Conservation (phyloP, 1,139 yeast species). For the Pichia sp. region DNA sequence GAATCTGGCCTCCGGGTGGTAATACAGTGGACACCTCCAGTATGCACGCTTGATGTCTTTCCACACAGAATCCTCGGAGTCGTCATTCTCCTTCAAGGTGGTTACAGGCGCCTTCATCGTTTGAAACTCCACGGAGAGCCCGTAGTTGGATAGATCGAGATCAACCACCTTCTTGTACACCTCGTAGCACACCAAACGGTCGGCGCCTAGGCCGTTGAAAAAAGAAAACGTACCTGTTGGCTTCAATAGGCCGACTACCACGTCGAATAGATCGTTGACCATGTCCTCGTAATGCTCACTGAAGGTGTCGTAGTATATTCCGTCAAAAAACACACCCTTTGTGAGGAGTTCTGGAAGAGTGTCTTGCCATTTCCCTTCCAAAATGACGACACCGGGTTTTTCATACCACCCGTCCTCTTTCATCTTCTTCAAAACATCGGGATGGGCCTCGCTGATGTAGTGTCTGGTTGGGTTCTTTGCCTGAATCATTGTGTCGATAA, state of each 20-base stretch:
- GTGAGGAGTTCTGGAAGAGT: constrained; percentile 60
- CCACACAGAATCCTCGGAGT: constrained; percentile 50
- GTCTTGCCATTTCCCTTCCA: constrained; percentile 93
- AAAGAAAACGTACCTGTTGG: constrained; percentile 82
- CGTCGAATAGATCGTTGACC: constrained; percentile 71
- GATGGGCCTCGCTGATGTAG: constrained; percentile 92
- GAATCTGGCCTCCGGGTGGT: constrained; percentile 59
- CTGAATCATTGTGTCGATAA: constrained; percentile 77
- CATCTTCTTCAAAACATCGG: constrained; percentile 74
- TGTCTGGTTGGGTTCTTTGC: constrained; percentile 58
- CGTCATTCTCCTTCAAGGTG: constrained; percentile 27
- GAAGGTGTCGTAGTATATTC: constrained; percentile 90
- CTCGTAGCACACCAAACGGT: constrained; percentile 80
- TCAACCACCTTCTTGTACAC: constrained; percentile 82
- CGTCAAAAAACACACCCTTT: constrained; percentile 70
- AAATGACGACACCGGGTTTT: constrained; percentile 61
- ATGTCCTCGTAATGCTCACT: constrained; percentile 83
- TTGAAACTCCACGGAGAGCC: constrained; percentile 55
- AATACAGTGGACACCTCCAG: constrained; percentile 67
- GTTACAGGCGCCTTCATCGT: constrained; percentile 42
- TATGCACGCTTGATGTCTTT: constrained; percentile 65
- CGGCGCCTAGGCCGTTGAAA: constrained; percentile 96
- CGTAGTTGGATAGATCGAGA: constrained; percentile 74
- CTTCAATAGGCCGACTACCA: constrained; percentile 73
- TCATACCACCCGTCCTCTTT: constrained; percentile 80